Conservation (phyloP, 306 rosid species). For the Astragalus glycyphyllos region DNA sequence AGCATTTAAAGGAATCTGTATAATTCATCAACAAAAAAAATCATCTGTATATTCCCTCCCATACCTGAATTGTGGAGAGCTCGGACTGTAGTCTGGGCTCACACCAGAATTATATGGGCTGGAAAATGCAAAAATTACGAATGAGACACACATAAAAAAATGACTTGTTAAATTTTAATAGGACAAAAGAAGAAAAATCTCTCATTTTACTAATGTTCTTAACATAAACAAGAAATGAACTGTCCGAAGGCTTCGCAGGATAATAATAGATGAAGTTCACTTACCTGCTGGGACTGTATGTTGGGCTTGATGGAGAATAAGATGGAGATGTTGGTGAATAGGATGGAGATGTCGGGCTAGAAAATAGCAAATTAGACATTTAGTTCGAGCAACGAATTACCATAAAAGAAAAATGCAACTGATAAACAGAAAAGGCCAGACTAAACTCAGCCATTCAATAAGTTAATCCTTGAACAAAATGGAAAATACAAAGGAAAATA, state of each 20-base stretch:
- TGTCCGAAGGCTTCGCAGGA: constrained; percentile 13
- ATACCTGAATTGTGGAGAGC: constrained; percentile 92
- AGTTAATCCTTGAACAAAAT: constrained; percentile 28
- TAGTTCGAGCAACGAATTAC: constrained; percentile 28
- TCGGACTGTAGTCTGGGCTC: constrained; percentile 89
- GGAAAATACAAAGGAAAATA: constrained; percentile 24
- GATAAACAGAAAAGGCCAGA: constrained; percentile 21
- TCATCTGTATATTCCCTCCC: constrained; percentile 14
- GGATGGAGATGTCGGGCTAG: constrained; percentile 97
- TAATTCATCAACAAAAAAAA: neutral
- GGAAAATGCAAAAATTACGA: constrained; percentile 23
- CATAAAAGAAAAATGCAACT: constrained; percentile 8
- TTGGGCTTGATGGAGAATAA: constrained; percentile 96
- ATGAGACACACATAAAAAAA: constrained; percentile 6
- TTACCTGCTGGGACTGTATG: constrained; percentile 97
- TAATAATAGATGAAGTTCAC: constrained; percentile 35
- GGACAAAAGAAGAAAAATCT: neutral
- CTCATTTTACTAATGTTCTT: neutral
- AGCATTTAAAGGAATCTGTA: constrained; percentile 10
- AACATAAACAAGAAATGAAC: neutral
- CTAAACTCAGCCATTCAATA: constrained; percentile 11
- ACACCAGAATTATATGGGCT: constrained; percentile 91
- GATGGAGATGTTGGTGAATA: constrained; percentile 98
- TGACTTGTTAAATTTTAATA: neutral
- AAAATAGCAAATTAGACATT: constrained; percentile 32